Evolutionary conservation across 1,284 basidiomycete species (phyloP).

Genomic region (Pisolithus thermaeus): DNA sequence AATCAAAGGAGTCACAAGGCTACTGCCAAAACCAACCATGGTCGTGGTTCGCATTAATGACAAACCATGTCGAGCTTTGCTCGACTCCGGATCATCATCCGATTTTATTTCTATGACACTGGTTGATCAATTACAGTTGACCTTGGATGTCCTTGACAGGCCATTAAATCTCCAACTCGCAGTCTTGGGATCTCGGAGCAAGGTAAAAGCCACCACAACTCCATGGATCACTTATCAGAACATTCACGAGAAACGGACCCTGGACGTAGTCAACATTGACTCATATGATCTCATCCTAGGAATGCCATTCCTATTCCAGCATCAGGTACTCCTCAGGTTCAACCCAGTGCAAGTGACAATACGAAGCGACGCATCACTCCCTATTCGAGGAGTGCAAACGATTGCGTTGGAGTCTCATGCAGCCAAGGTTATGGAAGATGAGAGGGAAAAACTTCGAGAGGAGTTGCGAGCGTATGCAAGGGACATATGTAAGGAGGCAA

Average conservation of each 20-base stretch:
- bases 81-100: slow-evolving; percentile 9
- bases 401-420: slow-evolving; percentile 8
- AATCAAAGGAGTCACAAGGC: too few relatives aligned
- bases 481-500: too few relatives aligned
- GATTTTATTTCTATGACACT: slow-evolving; percentile 8
- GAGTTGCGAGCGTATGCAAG: too few relatives aligned
- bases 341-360: slow-evolving; percentile 19
- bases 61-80: slow-evolving; percentile 4
- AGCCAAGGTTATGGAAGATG: slow-evolving; percentile 12
- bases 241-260: slow-evolving; percentile 13
- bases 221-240: slow-evolving; percentile 16
- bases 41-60: too few relatives aligned
- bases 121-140: slow-evolving; percentile 4
- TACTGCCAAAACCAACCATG: too few relatives aligned
- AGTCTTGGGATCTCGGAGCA: slow-evolving; percentile 4
- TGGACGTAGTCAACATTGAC: slow-evolving; percentile 21
- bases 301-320: slow-evolving; percentile 27
- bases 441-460: too few relatives aligned
- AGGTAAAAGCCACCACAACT: neutral
- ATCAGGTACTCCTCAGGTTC: slow-evolving; percentile 20
- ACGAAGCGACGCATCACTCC: slow-evolving; percentile 7
- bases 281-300: slow-evolving; percentile 1
- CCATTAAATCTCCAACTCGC: slow-evolving; percentile 10
- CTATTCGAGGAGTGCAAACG: neutral
- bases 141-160: slow-evolving; percentile 1